These are phyloP conservation scores for Stramenopiles sp. DNA, from an alignment of 352 stramenopile species.

Conservation along the genomic window DNA sequence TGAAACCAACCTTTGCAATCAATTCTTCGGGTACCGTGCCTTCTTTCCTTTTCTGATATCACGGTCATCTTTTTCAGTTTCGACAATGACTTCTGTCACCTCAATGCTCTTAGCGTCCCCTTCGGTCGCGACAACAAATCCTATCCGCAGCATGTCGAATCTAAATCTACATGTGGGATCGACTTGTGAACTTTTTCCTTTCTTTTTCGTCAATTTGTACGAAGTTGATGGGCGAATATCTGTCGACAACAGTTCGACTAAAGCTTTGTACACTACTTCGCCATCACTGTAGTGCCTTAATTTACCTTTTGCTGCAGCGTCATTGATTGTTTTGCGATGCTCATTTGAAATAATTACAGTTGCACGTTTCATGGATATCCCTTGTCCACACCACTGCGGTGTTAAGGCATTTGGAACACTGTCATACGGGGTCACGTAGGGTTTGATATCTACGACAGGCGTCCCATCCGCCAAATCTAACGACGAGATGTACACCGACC, in stretches of 20 bases:
- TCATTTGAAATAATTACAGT: background rate
- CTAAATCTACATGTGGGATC: background rate
- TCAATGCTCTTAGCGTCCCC: background rate
- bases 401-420: slow-evolving; percentile 25
- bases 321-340: background rate
- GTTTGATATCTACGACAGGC: slow-evolving; percentile 92
- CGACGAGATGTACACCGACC: slow-evolving; percentile 58
- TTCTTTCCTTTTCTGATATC: slow-evolving; percentile 5
- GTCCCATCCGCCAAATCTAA: slow-evolving; percentile 86
- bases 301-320: background rate
- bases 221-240: slow-evolving; percentile 9
- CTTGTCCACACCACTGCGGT: background rate
- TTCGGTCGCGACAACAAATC: background rate
- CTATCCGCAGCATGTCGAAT: slow-evolving; percentile 8
- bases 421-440: slow-evolving; percentile 68
- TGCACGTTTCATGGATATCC: background rate
- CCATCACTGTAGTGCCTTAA: background rate
- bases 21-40: background rate
- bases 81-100: background rate
- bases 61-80: slow-evolving; percentile 8
- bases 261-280: background rate
- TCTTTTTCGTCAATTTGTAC: background rate
- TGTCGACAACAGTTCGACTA: slow-evolving; percentile 5
- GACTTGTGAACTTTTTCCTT: too few species aligned
- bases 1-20: too few species aligned